Conservation (phyloP, 345 rosid species). For the Hibiscus trionum region DNA sequence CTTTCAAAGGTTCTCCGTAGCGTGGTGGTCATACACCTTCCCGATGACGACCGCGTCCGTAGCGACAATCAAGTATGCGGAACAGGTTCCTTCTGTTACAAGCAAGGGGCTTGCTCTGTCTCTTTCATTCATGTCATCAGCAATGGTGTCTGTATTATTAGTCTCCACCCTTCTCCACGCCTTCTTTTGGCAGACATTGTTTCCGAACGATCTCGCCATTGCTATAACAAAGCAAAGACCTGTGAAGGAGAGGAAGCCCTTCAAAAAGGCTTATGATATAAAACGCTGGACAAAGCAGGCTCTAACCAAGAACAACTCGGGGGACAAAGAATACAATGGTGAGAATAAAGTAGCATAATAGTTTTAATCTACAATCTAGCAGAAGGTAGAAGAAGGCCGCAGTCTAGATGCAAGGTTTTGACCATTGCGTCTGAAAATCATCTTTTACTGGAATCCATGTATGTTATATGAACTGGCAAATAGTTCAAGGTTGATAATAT, state of each 20-base stretch:
- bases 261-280: constrained; percentile 53
- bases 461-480: not conserved
- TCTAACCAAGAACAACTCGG: constrained; percentile 36
- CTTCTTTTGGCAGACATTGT: constrained; percentile 59
- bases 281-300: constrained; percentile 75
- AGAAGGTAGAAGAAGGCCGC: not conserved
- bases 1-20: constrained; percentile 69
- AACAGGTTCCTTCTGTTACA: constrained; percentile 51
- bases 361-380: no score
- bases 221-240: constrained; percentile 69
- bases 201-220: constrained; percentile 86
- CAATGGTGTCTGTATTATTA: constrained; percentile 63
- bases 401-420: not conserved
- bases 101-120: constrained; percentile 62
- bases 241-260: constrained; percentile 50
- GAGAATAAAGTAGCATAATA: constrained; percentile 17
- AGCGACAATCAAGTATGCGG: constrained; percentile 82
- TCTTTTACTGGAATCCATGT: not conserved
- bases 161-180: constrained; percentile 76
- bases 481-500: not conserved
- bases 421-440: not conserved
- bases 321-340: constrained; percentile 30
- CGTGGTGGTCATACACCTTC: constrained; percentile 98
- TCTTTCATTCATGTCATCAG: constrained; percentile 68
- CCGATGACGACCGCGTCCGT: constrained; percentile 92